A percentile compares a stretch with the other conserved stretches of the same genome.
Conservation (phyloP, 2,329 filamentous ascomycete genomes). For the Leptographium galeiforme region DNA sequence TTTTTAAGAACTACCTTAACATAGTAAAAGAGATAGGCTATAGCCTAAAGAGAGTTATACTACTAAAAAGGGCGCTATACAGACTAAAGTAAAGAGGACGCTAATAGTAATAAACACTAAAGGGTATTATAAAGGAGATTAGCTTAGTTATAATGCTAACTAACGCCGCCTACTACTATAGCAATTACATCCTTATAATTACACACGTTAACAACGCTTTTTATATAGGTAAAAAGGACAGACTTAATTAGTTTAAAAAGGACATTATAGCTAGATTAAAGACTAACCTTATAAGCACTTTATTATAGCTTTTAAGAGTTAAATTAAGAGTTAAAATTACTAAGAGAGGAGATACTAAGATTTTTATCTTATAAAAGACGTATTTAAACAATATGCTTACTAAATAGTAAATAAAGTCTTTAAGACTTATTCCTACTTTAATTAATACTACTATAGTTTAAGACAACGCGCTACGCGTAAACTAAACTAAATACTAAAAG, state of each 20-base stretch:
- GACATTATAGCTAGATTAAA: not conserved
- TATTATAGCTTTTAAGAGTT: not conserved
- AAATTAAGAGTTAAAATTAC: not conserved
- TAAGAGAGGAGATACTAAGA: not conserved
- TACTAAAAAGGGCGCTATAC: not conserved
- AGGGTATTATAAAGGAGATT: not conserved
- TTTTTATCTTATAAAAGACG: not conserved
- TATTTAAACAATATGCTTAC: not conserved
- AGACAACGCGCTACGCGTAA: too few species aligned
- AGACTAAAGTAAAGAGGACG: not conserved
- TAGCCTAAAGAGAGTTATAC: not conserved
- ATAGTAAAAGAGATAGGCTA: not conserved
- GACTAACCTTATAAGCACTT: not conserved
- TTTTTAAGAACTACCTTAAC: not conserved
- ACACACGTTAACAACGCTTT: not conserved
- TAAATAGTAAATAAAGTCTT: not conserved
- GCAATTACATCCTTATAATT: not conserved
- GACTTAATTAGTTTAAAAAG: not conserved
- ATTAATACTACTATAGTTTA: not conserved
- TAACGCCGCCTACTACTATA: not conserved
- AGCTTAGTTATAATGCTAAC: not conserved
- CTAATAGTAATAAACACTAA: not conserved
- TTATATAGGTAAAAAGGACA: not conserved
- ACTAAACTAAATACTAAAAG: too few species aligned
- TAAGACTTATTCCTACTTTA: not conserved